These are phyloP conservation scores for Truncatella angustata DNA, from an alignment of 2,329 filamentous ascomycete genomes.

Conservation along the genomic window DNA sequence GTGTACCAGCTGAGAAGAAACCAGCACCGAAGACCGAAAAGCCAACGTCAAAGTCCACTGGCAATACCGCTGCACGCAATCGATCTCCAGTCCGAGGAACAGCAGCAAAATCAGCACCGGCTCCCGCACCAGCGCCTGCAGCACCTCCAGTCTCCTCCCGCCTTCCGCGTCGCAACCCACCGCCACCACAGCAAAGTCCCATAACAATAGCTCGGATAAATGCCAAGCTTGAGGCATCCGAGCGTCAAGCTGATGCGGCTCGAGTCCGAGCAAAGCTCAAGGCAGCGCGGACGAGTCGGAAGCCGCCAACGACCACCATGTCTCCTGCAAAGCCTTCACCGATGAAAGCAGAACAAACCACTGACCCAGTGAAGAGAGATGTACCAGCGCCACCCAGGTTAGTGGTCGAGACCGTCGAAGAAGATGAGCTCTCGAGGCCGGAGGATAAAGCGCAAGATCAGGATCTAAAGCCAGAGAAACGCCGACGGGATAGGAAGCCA, in stretches of 20 bases:
- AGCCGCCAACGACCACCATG: slow-evolving; percentile 24
- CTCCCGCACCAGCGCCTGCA: slow-evolving; percentile 16
- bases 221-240: slow-evolving; percentile 62
- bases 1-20: background rate
- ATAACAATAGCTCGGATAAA: slow-evolving; percentile 61
- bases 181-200: slow-evolving; percentile 50
- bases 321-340: slow-evolving; percentile 16
- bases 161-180: slow-evolving; percentile 30
- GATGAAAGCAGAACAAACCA: slow-evolving; percentile 13
- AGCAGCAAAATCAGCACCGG: background rate
- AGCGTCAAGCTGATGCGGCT: slow-evolving; percentile 62
- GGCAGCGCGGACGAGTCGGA: slow-evolving; percentile 40
- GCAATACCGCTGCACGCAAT: background rate
- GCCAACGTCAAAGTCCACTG: slow-evolving; percentile 8
- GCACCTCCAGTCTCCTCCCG: slow-evolving; percentile 33
- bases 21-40: background rate
- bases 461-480: slow-evolving; percentile 27
- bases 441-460: background rate
- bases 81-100: background rate
- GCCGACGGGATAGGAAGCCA: slow-evolving; percentile 51
- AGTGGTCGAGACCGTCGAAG: background rate
- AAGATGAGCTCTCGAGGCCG: slow-evolving; percentile 12
- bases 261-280: slow-evolving; percentile 61
- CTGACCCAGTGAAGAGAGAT: slow-evolving; percentile 26
- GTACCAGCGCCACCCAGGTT: background rate